These are phyloP conservation scores for Lodderomyces elongisporus DNA, from an alignment of 1,139 yeast genomes.

Conservation along the genomic window DNA sequence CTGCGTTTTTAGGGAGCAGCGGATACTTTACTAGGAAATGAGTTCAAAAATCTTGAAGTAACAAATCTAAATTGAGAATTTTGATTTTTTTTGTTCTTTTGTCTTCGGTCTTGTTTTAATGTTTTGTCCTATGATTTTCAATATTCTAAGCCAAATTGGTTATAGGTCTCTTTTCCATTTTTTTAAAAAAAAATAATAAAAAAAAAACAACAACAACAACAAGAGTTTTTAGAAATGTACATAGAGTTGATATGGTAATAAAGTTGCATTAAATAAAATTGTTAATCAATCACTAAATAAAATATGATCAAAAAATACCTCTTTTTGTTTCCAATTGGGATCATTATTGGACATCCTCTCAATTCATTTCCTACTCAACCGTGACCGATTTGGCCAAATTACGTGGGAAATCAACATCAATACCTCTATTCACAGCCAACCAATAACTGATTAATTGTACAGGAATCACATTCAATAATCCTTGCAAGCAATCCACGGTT, in stretches of 20 bases:
- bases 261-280: no score
- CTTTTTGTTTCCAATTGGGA: no score
- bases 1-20: slow-evolving; percentile 68
- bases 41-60: slow-evolving; percentile 1
- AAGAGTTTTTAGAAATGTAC: no score
- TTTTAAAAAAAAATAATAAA: no score
- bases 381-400: slow-evolving; percentile 98
- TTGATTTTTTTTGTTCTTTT: neutral
- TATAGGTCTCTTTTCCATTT: no score
- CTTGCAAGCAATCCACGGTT: slow-evolving; percentile 97
- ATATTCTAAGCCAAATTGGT: no score
- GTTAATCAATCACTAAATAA: no score
- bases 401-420: slow-evolving; percentile 98
- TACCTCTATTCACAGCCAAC: slow-evolving; percentile 93
- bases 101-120: neutral
- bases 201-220: no score
- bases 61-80: neutral
- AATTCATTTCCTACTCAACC: slow-evolving; percentile 53
- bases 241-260: no score
- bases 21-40: slow-evolving; percentile 50
- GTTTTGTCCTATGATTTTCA: neutral
- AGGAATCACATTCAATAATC: slow-evolving; percentile 90
- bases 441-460: slow-evolving; percentile 95
- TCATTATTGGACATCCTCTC: no score
- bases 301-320: no score